Conservation (phyloP, 805 yeast genomes). For the Sugiyamaella mastotermitis region DNA sequence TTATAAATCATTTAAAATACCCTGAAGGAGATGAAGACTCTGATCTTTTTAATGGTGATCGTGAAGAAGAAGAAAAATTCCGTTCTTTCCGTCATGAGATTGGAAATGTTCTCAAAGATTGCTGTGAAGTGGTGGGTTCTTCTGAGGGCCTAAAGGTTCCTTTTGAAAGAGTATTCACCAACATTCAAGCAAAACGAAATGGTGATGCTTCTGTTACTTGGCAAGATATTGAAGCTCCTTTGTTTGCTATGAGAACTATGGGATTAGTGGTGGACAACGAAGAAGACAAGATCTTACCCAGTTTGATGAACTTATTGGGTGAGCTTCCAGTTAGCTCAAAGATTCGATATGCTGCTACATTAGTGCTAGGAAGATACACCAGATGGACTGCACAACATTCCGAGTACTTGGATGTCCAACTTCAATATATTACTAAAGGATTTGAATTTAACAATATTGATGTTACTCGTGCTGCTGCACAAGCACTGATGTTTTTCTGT, state of each 20-base stretch:
- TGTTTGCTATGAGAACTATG: conserved; percentile 88
- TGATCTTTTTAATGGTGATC: conserved; percentile 56
- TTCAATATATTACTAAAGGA: conserved; percentile 77
- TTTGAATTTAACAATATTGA: conserved; percentile 48
- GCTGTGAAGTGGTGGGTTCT: conserved; percentile 87
- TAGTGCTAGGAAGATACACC: conserved; percentile 92
- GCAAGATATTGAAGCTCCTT: conserved; percentile 87
- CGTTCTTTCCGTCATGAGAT: conserved; percentile 91
- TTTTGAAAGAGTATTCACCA: conserved; percentile 47
- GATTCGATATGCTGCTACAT: conserved; percentile 85
- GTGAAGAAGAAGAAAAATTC: conserved; percentile 86
- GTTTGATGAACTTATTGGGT: conserved; percentile 61
- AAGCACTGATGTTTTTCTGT: conserved; percentile 90
- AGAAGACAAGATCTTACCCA: conserved; percentile 66
- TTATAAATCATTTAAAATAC: conserved; percentile 66
- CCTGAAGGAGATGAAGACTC: conserved; percentile 45
- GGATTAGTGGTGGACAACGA: conserved; percentile 75
- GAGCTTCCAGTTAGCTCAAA: conserved; percentile 79
- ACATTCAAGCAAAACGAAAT: conserved; percentile 29
- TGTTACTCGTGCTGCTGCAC: conserved; percentile 80
- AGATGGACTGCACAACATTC: conserved; percentile 92
- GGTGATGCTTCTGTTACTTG: conserved; percentile 41
- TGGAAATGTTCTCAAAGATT: conserved; percentile 96
- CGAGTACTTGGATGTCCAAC: conserved; percentile 70
- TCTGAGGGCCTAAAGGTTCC: conserved; percentile 65